Evolutionary conservation across 129 eudicot genomes (phyloP).

Genomic region (Escallonia herrerae): DNA sequence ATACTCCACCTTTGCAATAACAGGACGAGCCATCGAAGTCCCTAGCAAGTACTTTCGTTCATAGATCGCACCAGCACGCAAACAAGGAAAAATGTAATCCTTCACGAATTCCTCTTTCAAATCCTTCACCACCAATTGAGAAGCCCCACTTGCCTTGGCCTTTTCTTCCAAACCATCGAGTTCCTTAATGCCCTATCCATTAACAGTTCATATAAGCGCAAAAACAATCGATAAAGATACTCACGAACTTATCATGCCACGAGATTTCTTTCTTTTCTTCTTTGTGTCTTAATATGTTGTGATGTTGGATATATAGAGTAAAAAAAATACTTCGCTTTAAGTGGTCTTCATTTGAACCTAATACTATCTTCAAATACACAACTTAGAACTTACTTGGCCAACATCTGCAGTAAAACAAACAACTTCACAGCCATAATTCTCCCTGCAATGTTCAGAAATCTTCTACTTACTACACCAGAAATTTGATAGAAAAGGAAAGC

Average conservation of each 20-base stretch:
- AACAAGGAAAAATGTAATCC: conserved; percentile 84
- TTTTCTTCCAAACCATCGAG: conserved; percentile 89
- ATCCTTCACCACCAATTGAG: conserved; percentile 89
- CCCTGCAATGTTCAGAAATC: conserved; percentile 44
- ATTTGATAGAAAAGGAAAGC: neutral
- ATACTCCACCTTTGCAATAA: conserved; percentile 77
- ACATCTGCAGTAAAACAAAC: conserved; percentile 99
- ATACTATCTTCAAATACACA: too few species aligned
- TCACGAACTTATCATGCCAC: too few species aligned
- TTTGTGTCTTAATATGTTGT: too few species aligned
- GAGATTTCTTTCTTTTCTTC: too few species aligned
- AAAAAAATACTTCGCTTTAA: too few species aligned
- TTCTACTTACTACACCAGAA: neutral
- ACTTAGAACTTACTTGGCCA: conserved; percentile 69
- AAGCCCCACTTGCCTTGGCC: conserved; percentile 98
- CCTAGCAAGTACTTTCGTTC: conserved; percentile 94
- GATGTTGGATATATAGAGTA: too few species aligned
- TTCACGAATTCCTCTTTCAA: conserved; percentile 88
- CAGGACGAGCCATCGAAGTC: conserved; percentile 99
- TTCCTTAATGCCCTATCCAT: conserved; percentile 65
- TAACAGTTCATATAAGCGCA: neutral
- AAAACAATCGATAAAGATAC: neutral
- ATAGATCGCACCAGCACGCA: conserved; percentile 91
- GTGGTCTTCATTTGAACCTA: too few species aligned
- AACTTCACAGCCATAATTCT: conserved; percentile 97